Percentiles rank a stretch among this genome's conserved stretches.
Evolutionary conservation across 805 yeast species (phyloP).

Genomic region (Myxozyma geophila): DNA sequence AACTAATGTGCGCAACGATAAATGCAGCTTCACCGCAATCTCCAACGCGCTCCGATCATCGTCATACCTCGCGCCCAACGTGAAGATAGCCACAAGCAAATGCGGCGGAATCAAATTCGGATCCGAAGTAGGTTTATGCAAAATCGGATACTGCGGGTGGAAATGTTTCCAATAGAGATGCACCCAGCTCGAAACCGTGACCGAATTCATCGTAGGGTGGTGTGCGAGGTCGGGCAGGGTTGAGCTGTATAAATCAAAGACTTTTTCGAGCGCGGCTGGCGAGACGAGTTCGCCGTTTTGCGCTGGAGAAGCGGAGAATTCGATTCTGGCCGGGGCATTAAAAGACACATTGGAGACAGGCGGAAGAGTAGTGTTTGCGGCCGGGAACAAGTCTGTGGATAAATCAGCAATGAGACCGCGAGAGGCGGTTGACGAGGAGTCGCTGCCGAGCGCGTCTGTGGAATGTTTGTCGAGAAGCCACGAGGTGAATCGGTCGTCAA

Average conservation of each 20-base stretch:
- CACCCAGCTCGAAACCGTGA: slow-evolving; percentile 38
- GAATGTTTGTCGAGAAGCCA: slow-evolving; percentile 30
- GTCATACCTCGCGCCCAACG: slow-evolving; percentile 42
- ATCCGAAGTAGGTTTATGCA: slow-evolving; percentile 48
- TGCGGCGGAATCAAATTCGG: slow-evolving; percentile 36
- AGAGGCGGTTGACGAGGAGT: slow-evolving; percentile 8
- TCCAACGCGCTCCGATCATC: slow-evolving; percentile 23
- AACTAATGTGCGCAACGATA: slow-evolving; percentile 23
- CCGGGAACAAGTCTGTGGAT: background rate
- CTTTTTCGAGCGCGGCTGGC: slow-evolving; percentile 19
- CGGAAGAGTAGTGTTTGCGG: background rate
- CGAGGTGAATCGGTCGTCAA: slow-evolving; percentile 30
- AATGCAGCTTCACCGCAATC: slow-evolving; percentile 22
- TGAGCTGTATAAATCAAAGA: slow-evolving; percentile 11
- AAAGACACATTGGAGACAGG: no score
- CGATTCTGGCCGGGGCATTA: background rate
- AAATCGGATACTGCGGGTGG: slow-evolving; percentile 48
- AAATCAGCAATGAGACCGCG: background rate
- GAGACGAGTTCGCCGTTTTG: slow-evolving; percentile 19
- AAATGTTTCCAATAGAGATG: slow-evolving; percentile 47
- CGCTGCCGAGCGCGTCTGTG: slow-evolving; percentile 16
- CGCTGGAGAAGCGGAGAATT: slow-evolving; percentile 13
- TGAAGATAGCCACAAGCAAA: slow-evolving; percentile 40
- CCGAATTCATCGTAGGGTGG: slow-evolving; percentile 24
- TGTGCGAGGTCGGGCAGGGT: slow-evolving; percentile 19